phyloP scores from a whole-genome alignment of 805 yeast species.

The Spathaspora girioi region DNA sequence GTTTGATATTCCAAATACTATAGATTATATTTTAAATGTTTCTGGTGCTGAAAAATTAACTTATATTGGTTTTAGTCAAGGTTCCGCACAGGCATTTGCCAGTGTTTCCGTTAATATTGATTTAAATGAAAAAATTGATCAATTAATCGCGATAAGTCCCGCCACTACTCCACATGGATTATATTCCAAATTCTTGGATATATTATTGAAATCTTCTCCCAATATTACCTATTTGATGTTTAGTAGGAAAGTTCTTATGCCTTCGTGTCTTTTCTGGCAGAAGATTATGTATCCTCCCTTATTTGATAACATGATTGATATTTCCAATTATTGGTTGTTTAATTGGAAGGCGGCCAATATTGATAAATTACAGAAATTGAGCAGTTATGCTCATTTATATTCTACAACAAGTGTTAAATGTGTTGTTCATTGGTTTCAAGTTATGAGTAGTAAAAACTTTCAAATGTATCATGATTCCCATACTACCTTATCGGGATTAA shows the following conservation, averaged over 20 bases:
- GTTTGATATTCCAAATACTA: conserved; percentile 82
- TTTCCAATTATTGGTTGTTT: conserved; percentile 63
- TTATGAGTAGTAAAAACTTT: conserved; percentile 69
- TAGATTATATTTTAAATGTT: conserved; percentile 62
- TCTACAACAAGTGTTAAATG: conserved; percentile 89
- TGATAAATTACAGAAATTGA: conserved; percentile 63
- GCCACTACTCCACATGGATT: conserved; percentile 91
- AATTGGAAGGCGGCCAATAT: conserved; percentile 80
- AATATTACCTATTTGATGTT: conserved; percentile 64
- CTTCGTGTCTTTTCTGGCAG: conserved; percentile 80
- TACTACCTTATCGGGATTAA: conserved; percentile 19
- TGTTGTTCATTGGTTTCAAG: conserved; percentile 96
- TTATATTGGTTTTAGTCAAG: conserved; percentile 90
- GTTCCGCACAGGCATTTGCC: conserved; percentile 91
- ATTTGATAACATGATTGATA: conserved; percentile 68
- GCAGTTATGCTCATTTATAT: conserved; percentile 83
- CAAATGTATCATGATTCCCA: conserved; percentile 80
- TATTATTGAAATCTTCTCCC: conserved; percentile 75
- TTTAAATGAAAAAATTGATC: conserved; percentile 52
- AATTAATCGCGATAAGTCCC: conserved; percentile 83
- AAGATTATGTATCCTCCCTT: conserved; percentile 72
- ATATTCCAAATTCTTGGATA: conserved; percentile 70
- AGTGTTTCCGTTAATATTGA: conserved; percentile 63
- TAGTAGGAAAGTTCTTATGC: conserved; percentile 70
- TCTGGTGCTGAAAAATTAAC: conserved; percentile 45